phyloP scores from a whole-genome alignment of 1,139 yeast species.

The Candida sojae region DNA sequence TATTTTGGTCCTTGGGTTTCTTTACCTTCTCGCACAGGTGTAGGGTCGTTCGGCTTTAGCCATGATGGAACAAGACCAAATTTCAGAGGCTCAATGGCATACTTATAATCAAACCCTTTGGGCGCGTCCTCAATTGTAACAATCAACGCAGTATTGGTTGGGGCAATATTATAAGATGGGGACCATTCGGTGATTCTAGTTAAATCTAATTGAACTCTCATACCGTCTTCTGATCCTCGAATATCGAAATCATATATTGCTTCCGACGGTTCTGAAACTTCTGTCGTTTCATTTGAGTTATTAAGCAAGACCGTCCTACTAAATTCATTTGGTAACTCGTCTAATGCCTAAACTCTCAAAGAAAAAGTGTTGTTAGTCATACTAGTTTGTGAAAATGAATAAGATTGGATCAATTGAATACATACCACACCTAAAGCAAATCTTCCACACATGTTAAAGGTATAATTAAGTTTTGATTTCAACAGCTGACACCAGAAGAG shows the following conservation, averaged over 20 bases:
- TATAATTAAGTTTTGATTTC: neutral
- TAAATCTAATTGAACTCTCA: conserved; percentile 11
- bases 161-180: conserved; percentile 42
- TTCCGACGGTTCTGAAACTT: conserved; percentile 1
- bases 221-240: conserved; percentile 8
- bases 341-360: conserved; percentile 22
- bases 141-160: conserved; percentile 39
- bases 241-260: conserved; percentile 6
- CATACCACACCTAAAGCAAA: conserved; percentile 45
- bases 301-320: conserved; percentile 13
- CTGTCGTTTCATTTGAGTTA: conserved; percentile 2
- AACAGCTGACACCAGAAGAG: neutral
- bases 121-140: conserved; percentile 21
- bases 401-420: conserved; percentile 13
- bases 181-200: conserved; percentile 16
- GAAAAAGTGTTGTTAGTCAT: too few relatives aligned
- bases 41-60: conserved; percentile 39
- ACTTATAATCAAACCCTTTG: conserved; percentile 15
- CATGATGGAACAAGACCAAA: conserved; percentile 47
- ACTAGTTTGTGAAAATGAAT: neutral
- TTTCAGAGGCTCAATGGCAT: conserved; percentile 38
- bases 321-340: conserved; percentile 33
- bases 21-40: conserved; percentile 22
- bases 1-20: conserved; percentile 20
- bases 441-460: conserved; percentile 43